Conservation (phyloP, 2,329 filamentous ascomycete genomes). For the Bipolaris gigantea region DNA sequence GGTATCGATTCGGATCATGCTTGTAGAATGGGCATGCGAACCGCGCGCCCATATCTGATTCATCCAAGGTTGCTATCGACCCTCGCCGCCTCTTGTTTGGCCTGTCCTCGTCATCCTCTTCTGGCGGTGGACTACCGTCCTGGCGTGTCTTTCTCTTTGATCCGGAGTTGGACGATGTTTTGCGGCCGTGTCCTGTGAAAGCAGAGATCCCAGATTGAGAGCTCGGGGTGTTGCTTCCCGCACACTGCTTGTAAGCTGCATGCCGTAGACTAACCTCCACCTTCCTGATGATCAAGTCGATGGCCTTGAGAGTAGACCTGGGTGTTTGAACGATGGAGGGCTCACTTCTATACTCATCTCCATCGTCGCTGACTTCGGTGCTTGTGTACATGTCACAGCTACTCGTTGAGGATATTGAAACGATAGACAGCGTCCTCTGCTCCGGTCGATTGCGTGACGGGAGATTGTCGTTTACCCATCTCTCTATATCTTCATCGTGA, state of each 20-base stretch:
- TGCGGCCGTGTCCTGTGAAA: conserved; percentile 13
- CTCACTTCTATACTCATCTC: conserved; percentile 13
- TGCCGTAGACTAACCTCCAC: conserved; percentile 32
- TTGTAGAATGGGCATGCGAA: conserved; percentile 50
- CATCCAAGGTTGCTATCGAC: conserved; percentile 28
- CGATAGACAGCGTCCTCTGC: conserved; percentile 31
- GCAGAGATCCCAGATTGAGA: not conserved
- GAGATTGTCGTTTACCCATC: conserved; percentile 32
- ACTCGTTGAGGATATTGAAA: conserved; percentile 31
- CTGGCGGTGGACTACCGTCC: conserved; percentile 23
- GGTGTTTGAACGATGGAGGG: conserved; percentile 7
- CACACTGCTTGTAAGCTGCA: conserved; percentile 30
- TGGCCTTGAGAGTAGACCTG: conserved; percentile 26
- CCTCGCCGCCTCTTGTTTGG: conserved; percentile 31
- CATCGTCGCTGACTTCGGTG: conserved; percentile 32
- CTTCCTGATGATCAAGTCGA: conserved; percentile 35
- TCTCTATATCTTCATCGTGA: conserved; percentile 25
- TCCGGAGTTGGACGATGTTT: conserved; percentile 17
- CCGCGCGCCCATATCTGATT: conserved; percentile 29
- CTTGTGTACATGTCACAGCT: conserved; percentile 36
- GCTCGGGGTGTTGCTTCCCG: conserved; percentile 15
- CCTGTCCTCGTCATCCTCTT: conserved; percentile 28
- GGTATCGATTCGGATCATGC: conserved; percentile 44
- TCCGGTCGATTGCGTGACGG: conserved; percentile 24
- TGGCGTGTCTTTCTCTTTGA: conserved; percentile 29